Evolutionary conservation across 805 yeast genomes (phyloP), one percentile per base, ranked within the genome.

Genomic region (Zygosaccharomyces lentus): DNA sequence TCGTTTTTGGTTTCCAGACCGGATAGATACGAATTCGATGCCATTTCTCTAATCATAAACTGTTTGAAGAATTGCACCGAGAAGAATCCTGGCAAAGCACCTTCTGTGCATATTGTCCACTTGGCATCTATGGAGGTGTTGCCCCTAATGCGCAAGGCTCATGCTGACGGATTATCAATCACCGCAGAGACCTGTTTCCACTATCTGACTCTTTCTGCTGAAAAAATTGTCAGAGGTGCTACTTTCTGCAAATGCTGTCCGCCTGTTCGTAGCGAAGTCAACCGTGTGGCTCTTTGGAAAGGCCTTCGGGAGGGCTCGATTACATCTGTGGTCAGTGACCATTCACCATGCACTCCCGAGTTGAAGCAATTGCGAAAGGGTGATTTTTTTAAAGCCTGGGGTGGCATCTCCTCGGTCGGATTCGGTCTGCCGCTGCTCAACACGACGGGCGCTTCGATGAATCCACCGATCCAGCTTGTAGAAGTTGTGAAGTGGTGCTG

Each of bases 101-200:
- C 90, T 23, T 85, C 85, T 9, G 70, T 89, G 37, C 98, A 90
- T 66, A 84, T 90, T 47, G 98, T 90, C 13, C 98, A 90, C 65
- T 70, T 90, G 53, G 95, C 96, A 1, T 81, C 96, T 0, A 80
- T 84, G 51, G 82, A 86, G 55, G 96, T 95, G 0, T 65, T 91
- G 8, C 95, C 96, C 6, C 59, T 85, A 47, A 68, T 90, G 13
- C 66, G 73, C 34, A 72, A 78, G 15, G 96, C 96, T 2, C 81
- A 81, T 50, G 66, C 69, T 4, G 59, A 66, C 35, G 74, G 75
- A 0, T 66, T 84, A 38, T 87, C 86, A 26, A 72, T 90, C 42
- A 71, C 93, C 0, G 96, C 89, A 1, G 98, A 90, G 64, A 91
- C 98, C 0, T 90, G 98, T 65, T 90, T 89, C 77, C 98, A 90